Percentiles rank a stretch among this genome's conserved stretches.
phyloP scores from a whole-genome alignment of 2,329 filamentous ascomycete species.

The Mariannaea sp. region DNA sequence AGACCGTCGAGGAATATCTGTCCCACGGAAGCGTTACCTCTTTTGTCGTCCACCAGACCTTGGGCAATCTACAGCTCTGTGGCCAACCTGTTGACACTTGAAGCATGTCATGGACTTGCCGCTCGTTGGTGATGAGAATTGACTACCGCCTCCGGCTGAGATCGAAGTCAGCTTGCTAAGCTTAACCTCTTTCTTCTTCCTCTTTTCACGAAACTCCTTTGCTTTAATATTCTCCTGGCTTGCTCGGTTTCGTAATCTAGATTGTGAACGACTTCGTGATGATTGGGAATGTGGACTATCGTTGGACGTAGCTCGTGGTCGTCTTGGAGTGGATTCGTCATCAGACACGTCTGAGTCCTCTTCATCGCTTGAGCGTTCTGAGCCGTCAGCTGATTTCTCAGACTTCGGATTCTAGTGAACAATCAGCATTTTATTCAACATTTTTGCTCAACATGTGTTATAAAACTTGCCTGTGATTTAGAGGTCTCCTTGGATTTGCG shows the following conservation, averaged over 20 bases:
- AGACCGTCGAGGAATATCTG: not conserved
- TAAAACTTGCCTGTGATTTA: constrained; percentile 38
- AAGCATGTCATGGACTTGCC: constrained; percentile 54
- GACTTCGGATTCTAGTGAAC: constrained; percentile 25
- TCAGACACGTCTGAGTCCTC: constrained; percentile 34
- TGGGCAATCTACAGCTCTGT: constrained; percentile 62
- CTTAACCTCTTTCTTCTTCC: constrained; percentile 69
- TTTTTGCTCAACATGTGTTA: not conserved
- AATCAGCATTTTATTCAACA: constrained; percentile 12
- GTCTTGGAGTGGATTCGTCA: constrained; percentile 30
- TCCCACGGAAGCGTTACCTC: constrained; percentile 16
- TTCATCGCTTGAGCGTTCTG: constrained; percentile 37
- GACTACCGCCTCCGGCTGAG: constrained; percentile 48
- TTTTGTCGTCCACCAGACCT: constrained; percentile 28
- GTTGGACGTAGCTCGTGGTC: constrained; percentile 37
- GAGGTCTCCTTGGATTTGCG: constrained; percentile 39
- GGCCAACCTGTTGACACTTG: constrained; percentile 65
- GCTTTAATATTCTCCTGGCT: constrained; percentile 39
- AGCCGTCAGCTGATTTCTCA: constrained; percentile 22
- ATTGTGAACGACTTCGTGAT: constrained; percentile 40
- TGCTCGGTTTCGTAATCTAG: constrained; percentile 39
- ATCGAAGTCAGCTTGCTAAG: constrained; percentile 67
- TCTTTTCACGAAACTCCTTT: constrained; percentile 60
- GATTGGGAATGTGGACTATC: constrained; percentile 27
- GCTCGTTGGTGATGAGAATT: constrained; percentile 27